These are phyloP conservation scores for Eucalyptus tenuipes DNA, from an alignment of 345 rosid species.

Conservation along the genomic window DNA sequence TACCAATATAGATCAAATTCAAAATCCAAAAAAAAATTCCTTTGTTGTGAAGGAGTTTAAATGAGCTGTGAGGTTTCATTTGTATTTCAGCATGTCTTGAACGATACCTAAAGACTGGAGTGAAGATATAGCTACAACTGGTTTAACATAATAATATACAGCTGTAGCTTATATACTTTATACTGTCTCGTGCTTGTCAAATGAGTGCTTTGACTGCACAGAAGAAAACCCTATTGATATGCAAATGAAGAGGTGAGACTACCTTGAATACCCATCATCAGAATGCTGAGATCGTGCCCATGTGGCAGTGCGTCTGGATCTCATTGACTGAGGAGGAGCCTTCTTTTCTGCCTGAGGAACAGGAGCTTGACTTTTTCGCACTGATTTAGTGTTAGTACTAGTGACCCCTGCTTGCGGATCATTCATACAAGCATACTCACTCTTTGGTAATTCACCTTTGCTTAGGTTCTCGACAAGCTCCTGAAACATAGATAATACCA, in stretches of 20 bases:
- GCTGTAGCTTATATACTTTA: background rate
- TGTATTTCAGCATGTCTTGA: background rate
- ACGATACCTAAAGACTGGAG: background rate
- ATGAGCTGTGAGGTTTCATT: background rate
- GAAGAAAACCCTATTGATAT: background rate
- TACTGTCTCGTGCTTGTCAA: background rate
- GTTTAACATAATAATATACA: background rate
- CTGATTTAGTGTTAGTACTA: conserved; percentile 15
- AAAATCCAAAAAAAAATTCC: background rate
- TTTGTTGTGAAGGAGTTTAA: background rate
- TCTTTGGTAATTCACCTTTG: conserved; percentile 64
- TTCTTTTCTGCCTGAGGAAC: conserved; percentile 43
- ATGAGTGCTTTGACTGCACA: background rate
- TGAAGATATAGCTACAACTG: background rate
- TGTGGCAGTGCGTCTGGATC: conserved; percentile 77
- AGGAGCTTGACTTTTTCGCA: conserved; percentile 16
- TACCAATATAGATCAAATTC: background rate
- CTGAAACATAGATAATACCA: conserved; percentile 15
- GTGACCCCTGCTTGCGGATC: conserved; percentile 13
- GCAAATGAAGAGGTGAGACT: background rate
- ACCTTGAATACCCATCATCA: conserved; percentile 87
- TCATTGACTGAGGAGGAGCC: conserved; percentile 67
- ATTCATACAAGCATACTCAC: conserved; percentile 47
- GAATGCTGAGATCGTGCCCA: conserved; percentile 68
- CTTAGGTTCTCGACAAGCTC: conserved; percentile 66